phyloP scores from a whole-genome alignment of 2,329 filamentous ascomycete species.

The Helminthosporium solani region DNA sequence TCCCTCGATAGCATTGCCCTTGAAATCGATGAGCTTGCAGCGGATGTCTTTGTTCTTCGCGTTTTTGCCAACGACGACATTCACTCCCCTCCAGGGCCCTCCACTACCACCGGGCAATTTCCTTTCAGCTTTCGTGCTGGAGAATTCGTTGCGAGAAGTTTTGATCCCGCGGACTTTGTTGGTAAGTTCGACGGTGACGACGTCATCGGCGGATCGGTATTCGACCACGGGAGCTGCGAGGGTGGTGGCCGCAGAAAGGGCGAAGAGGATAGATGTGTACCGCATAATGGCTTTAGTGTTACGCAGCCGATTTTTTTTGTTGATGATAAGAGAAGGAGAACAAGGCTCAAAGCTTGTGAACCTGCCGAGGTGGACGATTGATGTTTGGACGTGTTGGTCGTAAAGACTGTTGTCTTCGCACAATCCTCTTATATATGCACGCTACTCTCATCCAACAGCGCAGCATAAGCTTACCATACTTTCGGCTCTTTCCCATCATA shows the following conservation, averaged over 20 bases:
- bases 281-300: neutral
- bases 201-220: slow-evolving; percentile 3
- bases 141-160: slow-evolving; percentile 3
- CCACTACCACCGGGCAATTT: neutral
- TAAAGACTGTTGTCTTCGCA: no score
- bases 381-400: no score
- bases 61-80: slow-evolving; percentile 5
- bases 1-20: neutral
- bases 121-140: slow-evolving; percentile 1
- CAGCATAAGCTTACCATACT: no score
- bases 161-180: slow-evolving; percentile 4
- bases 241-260: slow-evolving; percentile 1
- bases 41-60: slow-evolving; percentile 2
- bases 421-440: no score
- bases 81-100: slow-evolving; percentile 6
- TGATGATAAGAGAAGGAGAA: no score
- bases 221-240: slow-evolving; percentile 1
- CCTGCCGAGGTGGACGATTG: no score
- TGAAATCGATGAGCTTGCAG: neutral
- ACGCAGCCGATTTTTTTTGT: no score
- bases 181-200: slow-evolving; percentile 3
- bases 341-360: no score
- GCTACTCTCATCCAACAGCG: no score
- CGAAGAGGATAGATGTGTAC: neutral
- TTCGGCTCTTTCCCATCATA: no score